Evolutionary conservation across 495 filamentous ascomycete species (phyloP), one percentile per base, ranked within the genome.

Genomic region (Lepidopterella palustris): DNA sequence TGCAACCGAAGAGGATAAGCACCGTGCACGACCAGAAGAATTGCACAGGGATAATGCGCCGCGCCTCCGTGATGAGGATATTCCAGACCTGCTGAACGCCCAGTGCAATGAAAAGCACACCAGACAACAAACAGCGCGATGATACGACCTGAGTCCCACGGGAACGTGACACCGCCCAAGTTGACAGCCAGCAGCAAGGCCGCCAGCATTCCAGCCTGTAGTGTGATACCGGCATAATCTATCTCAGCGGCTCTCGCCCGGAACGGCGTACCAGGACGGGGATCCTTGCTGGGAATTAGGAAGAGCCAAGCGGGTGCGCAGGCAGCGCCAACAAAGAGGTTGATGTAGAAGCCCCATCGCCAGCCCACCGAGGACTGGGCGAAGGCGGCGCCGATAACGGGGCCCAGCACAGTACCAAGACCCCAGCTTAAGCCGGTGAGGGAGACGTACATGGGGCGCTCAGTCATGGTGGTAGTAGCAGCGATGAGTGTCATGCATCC

Each of bases 81-180:
- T 64, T 64, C 59, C 76, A 82, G 25, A 67, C 65, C 66, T 87
- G 83, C 61, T 84, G 80, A 1, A 80, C 20, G 6, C 66, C 72
- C 29, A 79, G 78, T 3, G 74, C 9, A 42, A 82, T 65, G 29
- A 83, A 71, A 5, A 86, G 59, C 0, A 83, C 72, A 18, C 74
- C 80, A 15, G 76, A 79, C 10, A 76, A 82, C 76, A 51, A 83
- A 77, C 5, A 80, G 62, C 0, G 73, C 76, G 48, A 88, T 85
- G 27, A 80, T 82, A 13, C 68, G 73, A 3, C 73, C 76, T 48
- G 68, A 70, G 23, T 73, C 68, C 83, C 83, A 86, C 3, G 72
- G 61, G 64, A 77, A 88, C 4, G 74, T 48, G 29, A 72, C 62
- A 15, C 83, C 84, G 24, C 80, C 84, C 53, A 86, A 79, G 55